Conservation (phyloP, 2,329 filamentous ascomycete species). For the Didymella keratinophila region DNA sequence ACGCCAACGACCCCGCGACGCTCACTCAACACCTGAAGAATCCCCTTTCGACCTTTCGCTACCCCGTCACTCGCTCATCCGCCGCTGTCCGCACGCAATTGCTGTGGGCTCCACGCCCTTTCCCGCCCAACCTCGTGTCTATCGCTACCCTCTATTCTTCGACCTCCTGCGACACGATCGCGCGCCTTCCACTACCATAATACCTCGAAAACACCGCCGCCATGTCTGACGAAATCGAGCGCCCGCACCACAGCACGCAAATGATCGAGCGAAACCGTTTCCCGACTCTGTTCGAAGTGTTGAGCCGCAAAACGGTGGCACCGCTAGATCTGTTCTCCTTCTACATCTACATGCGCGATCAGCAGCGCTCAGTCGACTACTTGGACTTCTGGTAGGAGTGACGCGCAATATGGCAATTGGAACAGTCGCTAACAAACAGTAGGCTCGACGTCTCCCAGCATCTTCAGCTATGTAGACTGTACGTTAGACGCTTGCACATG, state of each 20-base stretch:
- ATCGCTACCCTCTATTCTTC: conserved; percentile 33
- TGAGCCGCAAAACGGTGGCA: conserved; percentile 91
- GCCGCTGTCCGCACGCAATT: conserved; percentile 19
- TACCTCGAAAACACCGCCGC: conserved; percentile 9
- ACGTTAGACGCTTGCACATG: conserved; percentile 91
- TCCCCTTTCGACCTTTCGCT: conserved; percentile 11
- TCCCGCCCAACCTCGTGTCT: conserved; percentile 23
- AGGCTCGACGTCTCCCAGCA: conserved; percentile 99
- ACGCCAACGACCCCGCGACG: conserved; percentile 25
- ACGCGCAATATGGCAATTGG: not conserved
- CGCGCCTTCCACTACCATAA: conserved; percentile 27
- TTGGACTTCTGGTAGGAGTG: conserved; percentile 89
- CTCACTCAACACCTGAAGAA: conserved; percentile 16
- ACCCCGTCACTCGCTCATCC: conserved; percentile 31
- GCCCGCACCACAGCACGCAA: conserved; percentile 20
- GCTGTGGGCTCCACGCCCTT: conserved; percentile 34
- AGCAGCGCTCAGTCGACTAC: conserved; percentile 97
- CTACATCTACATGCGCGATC: conserved; percentile 99
- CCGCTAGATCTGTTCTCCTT: conserved; percentile 98
- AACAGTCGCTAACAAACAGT: conserved; percentile 33
- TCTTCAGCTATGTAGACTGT: conserved; percentile 96
- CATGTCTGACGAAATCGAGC: conserved; percentile 38
- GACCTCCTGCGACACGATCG: conserved; percentile 26
- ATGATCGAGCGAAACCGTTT: conserved; percentile 74
- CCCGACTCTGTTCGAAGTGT: conserved; percentile 93